A percentile compares a stretch with the other conserved stretches of the same genome.
phyloP scores from a whole-genome alignment of 345 rosid species.

The Eucalyptus rudis region DNA sequence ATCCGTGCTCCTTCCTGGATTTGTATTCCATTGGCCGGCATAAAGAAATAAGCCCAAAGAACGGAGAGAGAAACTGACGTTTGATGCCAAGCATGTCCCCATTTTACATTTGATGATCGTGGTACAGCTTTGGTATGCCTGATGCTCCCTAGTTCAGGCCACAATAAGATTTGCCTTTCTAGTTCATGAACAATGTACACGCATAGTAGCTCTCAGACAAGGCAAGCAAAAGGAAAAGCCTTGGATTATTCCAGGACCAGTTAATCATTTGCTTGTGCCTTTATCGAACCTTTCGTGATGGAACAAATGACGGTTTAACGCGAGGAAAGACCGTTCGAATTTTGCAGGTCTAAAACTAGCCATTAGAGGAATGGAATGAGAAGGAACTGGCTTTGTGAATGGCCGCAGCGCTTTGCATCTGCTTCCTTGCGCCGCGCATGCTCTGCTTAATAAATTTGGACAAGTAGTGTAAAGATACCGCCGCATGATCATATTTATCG shows the following conservation, averaged over 20 bases:
- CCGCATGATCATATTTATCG: neutral
- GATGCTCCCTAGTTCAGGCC: neutral
- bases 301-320: neutral
- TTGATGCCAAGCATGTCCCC: neutral
- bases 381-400: neutral
- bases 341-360: neutral
- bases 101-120: neutral
- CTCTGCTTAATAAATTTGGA: neutral
- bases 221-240: neutral
- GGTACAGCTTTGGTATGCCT: neutral
- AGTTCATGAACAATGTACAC: neutral
- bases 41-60: neutral
- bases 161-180: neutral
- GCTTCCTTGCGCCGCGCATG: neutral
- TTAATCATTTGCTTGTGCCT: neutral
- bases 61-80: neutral
- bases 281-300: neutral
- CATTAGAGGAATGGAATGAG: neutral
- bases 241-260: neutral
- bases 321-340: neutral
- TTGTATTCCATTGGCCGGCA: neutral
- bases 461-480: neutral
- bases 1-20: neutral
- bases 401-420: neutral
- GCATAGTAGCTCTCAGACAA: neutral